Evolutionary conservation across 148 eudicot genomes (phyloP), one percentile per base, ranked within the genome.

Genomic region (Fagopyrum tataricum): DNA sequence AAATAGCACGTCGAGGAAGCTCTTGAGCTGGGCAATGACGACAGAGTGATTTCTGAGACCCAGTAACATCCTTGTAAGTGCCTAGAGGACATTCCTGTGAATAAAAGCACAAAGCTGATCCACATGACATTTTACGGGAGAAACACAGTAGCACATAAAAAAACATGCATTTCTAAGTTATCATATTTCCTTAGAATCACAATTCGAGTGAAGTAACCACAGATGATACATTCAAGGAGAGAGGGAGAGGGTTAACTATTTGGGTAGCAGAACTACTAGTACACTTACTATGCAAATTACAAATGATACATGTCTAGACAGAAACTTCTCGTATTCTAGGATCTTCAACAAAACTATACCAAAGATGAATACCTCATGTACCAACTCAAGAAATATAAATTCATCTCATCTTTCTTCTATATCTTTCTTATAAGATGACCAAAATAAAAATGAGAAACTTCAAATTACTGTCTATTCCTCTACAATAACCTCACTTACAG

Each of bases 11-110:
- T 43, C 61, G 90, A 13, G 98, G 95, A 86, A 93, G 90, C 77
- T 89, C 92, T 76, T 77, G 40, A 51, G 79, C 47, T 71, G 92
- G 91, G 72, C 98, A 93, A 44, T 78, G 78, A 72, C 71, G 84
- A 78, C 98, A 93, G 71, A 93, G 97, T 61, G 83, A 77, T 70
- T 59, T 78, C 74, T 88, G 93, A 78, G 98, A 91, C 76, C 98
- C 98, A 47, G 81, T 79, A 47, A 81, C 92, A 88, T 86, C 85
- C 79, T 93, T 93, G 79, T 89, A 93, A 67, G 98, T 91, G 62
- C 98, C 98, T 78, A 81, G 62, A 53, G 98, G 97, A 69, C 98
- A 93, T 83, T 89, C 98, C 98, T 93, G 85, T 76, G 73, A 72
- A 59, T 12, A 70, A 72, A 31, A 39, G 53, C 43, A 64, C 69